Conservation (phyloP, 169 alveolate species). For the Plasmodium malariae region DNA sequence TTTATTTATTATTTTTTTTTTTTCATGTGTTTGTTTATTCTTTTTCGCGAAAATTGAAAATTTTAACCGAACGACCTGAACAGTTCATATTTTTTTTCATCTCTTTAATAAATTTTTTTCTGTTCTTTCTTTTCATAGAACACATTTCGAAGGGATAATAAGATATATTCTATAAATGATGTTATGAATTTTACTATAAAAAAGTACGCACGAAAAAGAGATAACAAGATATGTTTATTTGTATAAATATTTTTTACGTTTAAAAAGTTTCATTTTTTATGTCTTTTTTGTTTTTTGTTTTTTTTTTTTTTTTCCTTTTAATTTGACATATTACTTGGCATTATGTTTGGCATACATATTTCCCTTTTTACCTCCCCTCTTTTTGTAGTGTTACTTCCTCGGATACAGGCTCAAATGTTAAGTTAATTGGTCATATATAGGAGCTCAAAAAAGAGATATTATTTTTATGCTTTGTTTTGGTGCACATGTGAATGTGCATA, state of each 20-base stretch:
- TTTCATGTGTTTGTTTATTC: no score
- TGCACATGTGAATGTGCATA: no score
- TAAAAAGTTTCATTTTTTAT: not conserved
- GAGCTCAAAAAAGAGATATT: not conserved
- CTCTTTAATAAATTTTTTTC: not conserved
- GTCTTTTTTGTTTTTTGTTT: no score
- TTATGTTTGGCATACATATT: no score
- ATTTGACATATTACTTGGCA: no score
- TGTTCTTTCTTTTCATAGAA: not conserved
- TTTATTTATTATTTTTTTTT: no score
- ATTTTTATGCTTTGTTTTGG: not conserved
- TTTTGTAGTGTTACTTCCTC: conserved; percentile 22
- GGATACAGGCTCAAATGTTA: conserved; percentile 23
- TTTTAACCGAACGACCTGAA: no score
- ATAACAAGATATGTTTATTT: not conserved
- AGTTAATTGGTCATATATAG: conserved; percentile 40
- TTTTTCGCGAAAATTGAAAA: no score
- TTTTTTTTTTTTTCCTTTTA: no score
- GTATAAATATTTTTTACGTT: not conserved
- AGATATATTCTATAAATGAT: conserved; percentile 28
- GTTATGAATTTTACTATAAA: conserved; percentile 38
- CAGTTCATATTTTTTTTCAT: no score
- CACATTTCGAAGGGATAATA: conserved; percentile 21
- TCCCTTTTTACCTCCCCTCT: no score
- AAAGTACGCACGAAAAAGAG: not conserved